These are phyloP conservation scores for Colletotrichum graminicola DNA, from an alignment of 2,329 filamentous ascomycete species.

Conservation along the genomic window DNA sequence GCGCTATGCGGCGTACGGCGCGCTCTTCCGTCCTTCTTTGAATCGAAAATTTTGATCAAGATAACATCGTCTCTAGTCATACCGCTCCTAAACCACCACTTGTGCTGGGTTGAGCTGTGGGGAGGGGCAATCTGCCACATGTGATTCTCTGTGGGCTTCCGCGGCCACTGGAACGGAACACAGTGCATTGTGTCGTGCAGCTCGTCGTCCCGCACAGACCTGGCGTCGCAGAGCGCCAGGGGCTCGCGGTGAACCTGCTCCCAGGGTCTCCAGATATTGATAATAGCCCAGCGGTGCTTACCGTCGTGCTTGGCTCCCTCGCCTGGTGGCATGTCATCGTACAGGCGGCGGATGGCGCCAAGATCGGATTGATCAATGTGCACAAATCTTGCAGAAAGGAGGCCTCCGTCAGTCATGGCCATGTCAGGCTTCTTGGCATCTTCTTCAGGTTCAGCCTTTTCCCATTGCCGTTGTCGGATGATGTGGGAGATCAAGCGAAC, in stretches of 20 bases:
- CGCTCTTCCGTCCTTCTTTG: constrained; percentile 61
- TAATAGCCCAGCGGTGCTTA: constrained; percentile 35
- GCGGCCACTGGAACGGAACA: constrained; percentile 45
- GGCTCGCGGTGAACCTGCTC: constrained; percentile 59
- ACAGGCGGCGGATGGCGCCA: constrained; percentile 48
- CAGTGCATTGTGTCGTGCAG: constrained; percentile 44
- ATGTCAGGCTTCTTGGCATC: constrained; percentile 22
- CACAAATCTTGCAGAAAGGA: constrained; percentile 44
- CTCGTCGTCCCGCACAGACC: constrained; percentile 53
- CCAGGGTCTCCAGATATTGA: constrained; percentile 60
- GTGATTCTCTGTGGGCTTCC: constrained; percentile 47
- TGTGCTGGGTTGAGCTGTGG: constrained; percentile 47
- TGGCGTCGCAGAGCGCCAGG: constrained; percentile 54
- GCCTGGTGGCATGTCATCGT: constrained; percentile 21
- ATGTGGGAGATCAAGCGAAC: constrained; percentile 25
- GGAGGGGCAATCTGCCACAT: constrained; percentile 53
- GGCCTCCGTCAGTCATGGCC: constrained; percentile 24
- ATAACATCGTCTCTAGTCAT: constrained; percentile 66
- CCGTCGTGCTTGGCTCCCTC: constrained; percentile 28
- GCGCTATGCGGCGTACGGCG: constrained; percentile 78
- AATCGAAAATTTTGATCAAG: constrained; percentile 74
- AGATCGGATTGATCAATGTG: constrained; percentile 70
- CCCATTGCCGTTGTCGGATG: constrained; percentile 21
- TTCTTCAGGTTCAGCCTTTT: constrained; percentile 6
- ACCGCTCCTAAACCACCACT: constrained; percentile 65